Evolutionary conservation across 1,284 basidiomycete genomes (phyloP), one percentile per base, ranked within the genome.

Genomic region (Sanghuangporus weigelae): DNA sequence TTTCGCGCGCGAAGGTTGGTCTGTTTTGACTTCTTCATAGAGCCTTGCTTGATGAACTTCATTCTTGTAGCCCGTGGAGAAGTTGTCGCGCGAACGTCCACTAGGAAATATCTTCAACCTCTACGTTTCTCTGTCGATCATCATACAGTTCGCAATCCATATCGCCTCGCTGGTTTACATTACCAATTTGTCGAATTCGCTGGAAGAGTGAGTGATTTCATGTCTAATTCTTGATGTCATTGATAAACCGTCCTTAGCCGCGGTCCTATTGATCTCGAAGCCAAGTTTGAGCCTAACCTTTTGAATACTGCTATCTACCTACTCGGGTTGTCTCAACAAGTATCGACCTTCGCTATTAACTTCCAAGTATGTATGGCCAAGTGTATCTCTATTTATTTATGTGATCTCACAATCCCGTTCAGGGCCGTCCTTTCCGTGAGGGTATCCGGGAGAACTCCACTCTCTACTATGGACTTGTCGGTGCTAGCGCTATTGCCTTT

Each of bases 281-380:
- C 94, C 60, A 95, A 96, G 74, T 98, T 96, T 70, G 92, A 94
- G 72, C 95, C 96, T 0, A 93, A 88, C 69, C 77, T 98, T 40
- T 80, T 98, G 66, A 98, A 98, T 79, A 96, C 94, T 3, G 92
- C 94, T 57, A 96, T 98, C 72, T 98, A 96, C 77, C 85, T 98
- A 23, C 82, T 98, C 59, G 90, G 95, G 63, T 81, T 97, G 40
- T 95, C 92, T 6, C 95, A 98, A 74, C 95, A 97, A 73, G 95
- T 98, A 1, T 96, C 95, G 8, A 97, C 95, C 0, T 97, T 98
- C 71, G 89, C 94, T 2, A 94, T 97, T 79, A 98, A 98, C 78
- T 98, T 95, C 83, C 93, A 95, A 78, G 87, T 86, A 68, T 8
- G 46, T 50, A 39, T 4, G 31, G 7, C 14, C 31, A 23, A 19